Percentiles rank a stretch among this genome's conserved stretches.
phyloP scores from a whole-genome alignment of 225 moss, liverwort and hornwort genomes.

The Asterella californica region DNA sequence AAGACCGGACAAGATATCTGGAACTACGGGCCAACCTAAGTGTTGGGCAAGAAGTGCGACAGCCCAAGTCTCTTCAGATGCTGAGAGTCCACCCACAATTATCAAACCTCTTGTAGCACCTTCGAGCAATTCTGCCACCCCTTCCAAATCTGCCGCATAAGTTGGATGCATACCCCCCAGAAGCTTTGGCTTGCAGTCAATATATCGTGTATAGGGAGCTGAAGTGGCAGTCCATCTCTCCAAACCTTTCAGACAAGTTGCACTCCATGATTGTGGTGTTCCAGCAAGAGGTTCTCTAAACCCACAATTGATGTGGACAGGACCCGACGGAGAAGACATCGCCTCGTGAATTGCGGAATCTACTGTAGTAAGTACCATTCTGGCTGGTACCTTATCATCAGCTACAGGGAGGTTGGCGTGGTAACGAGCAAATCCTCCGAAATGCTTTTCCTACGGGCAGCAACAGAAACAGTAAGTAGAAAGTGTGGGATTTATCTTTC shows the following conservation, averaged over 20 bases:
- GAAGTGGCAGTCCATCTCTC: constrained; percentile 68
- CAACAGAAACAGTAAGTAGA: neutral
- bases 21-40: constrained; percentile 89
- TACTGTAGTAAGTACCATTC: constrained; percentile 88
- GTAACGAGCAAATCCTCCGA: constrained; percentile 75
- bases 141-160: constrained; percentile 37
- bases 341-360: constrained; percentile 81
- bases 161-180: constrained; percentile 41
- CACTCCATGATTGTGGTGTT: constrained; percentile 53
- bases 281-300: constrained; percentile 89
- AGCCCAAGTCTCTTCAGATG: constrained; percentile 92
- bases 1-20: constrained; percentile 89
- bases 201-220: constrained; percentile 72
- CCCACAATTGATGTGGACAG: constrained; percentile 84
- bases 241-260: constrained; percentile 65
- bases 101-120: constrained; percentile 61
- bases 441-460: constrained; percentile 67
- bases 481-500: neutral
- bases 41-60: constrained; percentile 78
- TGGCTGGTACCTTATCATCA: constrained; percentile 68
- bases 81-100: constrained; percentile 74
- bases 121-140: constrained; percentile 35
- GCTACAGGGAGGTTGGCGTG: constrained; percentile 80
- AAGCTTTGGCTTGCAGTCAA: constrained; percentile 40
- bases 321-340: constrained; percentile 61